Conservation (phyloP, 2,329 filamentous ascomycete genomes). For the Aspergillus aculeatinus region DNA sequence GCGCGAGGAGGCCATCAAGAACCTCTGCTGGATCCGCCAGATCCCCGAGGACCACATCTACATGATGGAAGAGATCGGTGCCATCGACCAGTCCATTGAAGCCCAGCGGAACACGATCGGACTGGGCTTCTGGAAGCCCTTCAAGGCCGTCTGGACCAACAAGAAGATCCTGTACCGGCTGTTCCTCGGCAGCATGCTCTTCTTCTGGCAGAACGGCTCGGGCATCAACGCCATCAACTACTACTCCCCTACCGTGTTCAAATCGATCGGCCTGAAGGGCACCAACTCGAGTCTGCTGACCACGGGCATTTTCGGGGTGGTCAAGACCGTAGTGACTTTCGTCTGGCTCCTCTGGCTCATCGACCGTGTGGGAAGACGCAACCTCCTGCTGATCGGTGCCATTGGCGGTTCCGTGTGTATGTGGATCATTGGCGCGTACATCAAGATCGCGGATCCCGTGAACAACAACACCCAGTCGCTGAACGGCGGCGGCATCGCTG, state of each 20-base stretch:
- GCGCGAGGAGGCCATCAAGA: constrained; percentile 63
- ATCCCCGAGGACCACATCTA: constrained; percentile 53
- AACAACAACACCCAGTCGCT: constrained; percentile 23
- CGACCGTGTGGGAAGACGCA: constrained; percentile 62
- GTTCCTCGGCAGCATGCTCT: constrained; percentile 70
- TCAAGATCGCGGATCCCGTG: constrained; percentile 34
- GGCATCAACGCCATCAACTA: constrained; percentile 82
- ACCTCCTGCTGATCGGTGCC: constrained; percentile 65
- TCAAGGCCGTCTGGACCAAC: constrained; percentile 56
- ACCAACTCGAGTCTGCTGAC: constrained; percentile 62
- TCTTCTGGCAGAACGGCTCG: constrained; percentile 74
- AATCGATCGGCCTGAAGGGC: constrained; percentile 61
- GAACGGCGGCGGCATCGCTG: constrained; percentile 42
- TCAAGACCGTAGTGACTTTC: constrained; percentile 68
- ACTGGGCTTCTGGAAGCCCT: constrained; percentile 72
- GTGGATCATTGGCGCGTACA: constrained; percentile 41
- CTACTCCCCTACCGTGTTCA: constrained; percentile 69
- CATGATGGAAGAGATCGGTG: constrained; percentile 70
- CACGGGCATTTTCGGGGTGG: constrained; percentile 74
- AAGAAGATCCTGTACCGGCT: constrained; percentile 67
- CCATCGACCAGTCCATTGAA: constrained; percentile 69
- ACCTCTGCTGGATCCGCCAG: constrained; percentile 50
- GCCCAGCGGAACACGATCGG: constrained; percentile 63
- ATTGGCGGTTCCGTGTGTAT: constrained; percentile 54
- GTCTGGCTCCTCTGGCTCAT: constrained; percentile 69